Evolutionary conservation across 352 stramenopile genomes (phyloP).

Genomic region (Globisporangium cederbergense): DNA sequence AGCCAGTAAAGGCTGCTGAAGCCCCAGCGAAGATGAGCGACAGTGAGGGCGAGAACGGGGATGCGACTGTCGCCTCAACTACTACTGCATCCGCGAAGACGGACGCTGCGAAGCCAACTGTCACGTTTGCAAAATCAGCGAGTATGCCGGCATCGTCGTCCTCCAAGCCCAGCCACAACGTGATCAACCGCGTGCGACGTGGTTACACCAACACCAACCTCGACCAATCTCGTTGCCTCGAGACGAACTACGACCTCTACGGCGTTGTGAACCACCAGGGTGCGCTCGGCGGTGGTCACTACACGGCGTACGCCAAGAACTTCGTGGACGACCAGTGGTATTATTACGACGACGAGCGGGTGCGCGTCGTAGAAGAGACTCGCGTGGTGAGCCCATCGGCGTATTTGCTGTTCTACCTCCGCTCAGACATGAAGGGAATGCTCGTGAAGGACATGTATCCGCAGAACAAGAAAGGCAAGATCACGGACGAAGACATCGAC

Average conservation of each 20-base stretch:
- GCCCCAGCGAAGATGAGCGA: neutral
- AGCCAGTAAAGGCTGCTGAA: neutral
- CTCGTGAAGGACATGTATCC: constrained; percentile 85
- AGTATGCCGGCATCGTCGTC: constrained; percentile 2
- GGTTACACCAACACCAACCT: constrained; percentile 89
- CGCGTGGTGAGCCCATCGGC: constrained; percentile 83
- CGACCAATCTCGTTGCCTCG: constrained; percentile 80
- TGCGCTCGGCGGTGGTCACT: constrained; percentile 82
- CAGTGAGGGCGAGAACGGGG: neutral
- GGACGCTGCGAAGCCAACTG: constrained; percentile 11
- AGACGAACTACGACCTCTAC: constrained; percentile 88
- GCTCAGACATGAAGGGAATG: constrained; percentile 83
- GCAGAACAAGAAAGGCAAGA: constrained; percentile 79
- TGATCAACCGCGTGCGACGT: constrained; percentile 66
- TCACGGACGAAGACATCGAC: constrained; percentile 89
- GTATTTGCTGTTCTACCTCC: constrained; percentile 92
- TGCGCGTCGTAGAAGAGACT: constrained; percentile 81
- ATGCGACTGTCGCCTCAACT: neutral
- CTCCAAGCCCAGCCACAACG: constrained; percentile 16
- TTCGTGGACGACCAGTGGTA: constrained; percentile 89
- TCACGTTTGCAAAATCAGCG: constrained; percentile 15
- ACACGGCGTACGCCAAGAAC: constrained; percentile 88
- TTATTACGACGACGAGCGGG: constrained; percentile 88
- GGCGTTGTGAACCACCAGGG: constrained; percentile 88
- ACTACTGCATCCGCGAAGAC: constrained; percentile 4